Conservation (phyloP, 2,329 filamentous ascomycete species). For the Arthrobotrys sphaeroides region DNA sequence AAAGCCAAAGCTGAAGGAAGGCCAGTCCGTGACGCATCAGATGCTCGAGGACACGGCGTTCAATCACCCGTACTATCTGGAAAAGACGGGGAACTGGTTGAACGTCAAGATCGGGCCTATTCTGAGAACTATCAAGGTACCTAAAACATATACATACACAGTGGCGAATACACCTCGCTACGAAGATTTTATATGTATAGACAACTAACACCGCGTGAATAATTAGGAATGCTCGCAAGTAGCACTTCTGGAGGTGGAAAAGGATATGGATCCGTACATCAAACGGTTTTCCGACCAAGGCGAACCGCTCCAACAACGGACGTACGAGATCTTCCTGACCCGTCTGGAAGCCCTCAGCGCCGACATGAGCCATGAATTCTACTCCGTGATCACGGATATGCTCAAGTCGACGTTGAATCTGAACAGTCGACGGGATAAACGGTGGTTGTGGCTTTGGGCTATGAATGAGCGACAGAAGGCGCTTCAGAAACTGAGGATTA, state of each 20-base stretch:
- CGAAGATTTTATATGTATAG: neutral
- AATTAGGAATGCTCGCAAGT: constrained; percentile 9
- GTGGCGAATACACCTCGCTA: too few relatives aligned
- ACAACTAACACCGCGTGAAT: constrained; percentile 5
- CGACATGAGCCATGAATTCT: constrained; percentile 9
- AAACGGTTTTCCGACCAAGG: constrained; percentile 13
- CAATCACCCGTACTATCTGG: constrained; percentile 7
- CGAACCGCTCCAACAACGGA: constrained; percentile 1
- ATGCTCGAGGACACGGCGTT: constrained; percentile 8
- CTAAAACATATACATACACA: too few relatives aligned
- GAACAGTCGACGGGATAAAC: constrained; percentile 7
- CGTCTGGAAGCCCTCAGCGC: neutral
- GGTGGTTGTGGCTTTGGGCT: constrained; percentile 5
- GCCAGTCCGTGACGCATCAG: constrained; percentile 19
- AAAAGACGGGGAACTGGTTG: constrained; percentile 18
- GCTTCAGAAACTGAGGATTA: neutral
- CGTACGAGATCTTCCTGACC: neutral
- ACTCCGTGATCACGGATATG: constrained; percentile 9
- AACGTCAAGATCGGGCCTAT: constrained; percentile 18
- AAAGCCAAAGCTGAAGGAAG: constrained; percentile 9
- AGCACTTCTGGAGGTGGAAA: constrained; percentile 9
- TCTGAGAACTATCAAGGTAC: constrained; percentile 25
- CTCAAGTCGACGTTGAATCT: neutral
- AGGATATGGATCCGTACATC: constrained; percentile 13
- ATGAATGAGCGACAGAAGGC: constrained; percentile 15